Conservation (phyloP, 345 rosid species). For the Moricandia arvensis region DNA sequence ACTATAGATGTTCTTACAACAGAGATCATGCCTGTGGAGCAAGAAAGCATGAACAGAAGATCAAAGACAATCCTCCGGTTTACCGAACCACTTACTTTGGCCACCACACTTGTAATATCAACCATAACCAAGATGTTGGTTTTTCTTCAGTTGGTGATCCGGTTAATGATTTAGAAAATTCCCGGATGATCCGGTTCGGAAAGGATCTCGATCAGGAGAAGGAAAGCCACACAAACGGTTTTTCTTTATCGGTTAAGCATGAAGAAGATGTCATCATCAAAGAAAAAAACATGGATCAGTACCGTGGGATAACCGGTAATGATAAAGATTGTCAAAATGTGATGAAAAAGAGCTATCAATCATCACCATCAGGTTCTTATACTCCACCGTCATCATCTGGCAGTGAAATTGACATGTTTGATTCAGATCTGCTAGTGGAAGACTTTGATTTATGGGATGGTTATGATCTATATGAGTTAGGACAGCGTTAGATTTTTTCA, state of each 20-base stretch:
- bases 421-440: constrained; percentile 16
- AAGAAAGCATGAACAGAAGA: constrained; percentile 33
- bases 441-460: constrained; percentile 21
- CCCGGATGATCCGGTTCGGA: constrained; percentile 29
- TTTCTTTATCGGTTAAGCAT: background rate
- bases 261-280: background rate
- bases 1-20: constrained; percentile 38
- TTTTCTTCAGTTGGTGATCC: background rate
- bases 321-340: constrained; percentile 17
- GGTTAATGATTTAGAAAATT: constrained; percentile 7
- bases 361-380: constrained; percentile 24
- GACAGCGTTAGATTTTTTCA: constrained; percentile 3
- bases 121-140: background rate
- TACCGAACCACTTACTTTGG: constrained; percentile 40
- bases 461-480: constrained; percentile 23
- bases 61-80: constrained; percentile 40
- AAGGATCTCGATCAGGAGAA: background rate
- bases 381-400: constrained; percentile 17
- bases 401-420: constrained; percentile 3
- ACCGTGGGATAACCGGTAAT: constrained; percentile 4
- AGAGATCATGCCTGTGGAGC: constrained; percentile 32
- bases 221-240: background rate
- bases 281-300: background rate
- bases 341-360: background rate
- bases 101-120: constrained; percentile 31